Evolutionary conservation across 768 basidiomycete genomes (phyloP).

Genomic region (Mycena epipterygia): DNA sequence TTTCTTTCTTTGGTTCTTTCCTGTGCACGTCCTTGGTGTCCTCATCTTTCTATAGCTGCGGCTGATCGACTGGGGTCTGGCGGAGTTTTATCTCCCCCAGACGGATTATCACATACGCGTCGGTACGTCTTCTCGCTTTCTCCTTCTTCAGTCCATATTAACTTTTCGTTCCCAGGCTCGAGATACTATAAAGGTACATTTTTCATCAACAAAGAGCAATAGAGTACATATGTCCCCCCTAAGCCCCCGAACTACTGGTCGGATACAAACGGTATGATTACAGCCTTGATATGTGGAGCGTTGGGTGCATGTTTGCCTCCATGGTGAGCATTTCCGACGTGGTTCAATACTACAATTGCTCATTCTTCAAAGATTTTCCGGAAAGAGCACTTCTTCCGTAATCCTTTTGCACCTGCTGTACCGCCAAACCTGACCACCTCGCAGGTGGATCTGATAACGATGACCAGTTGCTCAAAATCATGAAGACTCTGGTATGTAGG

Average conservation of each 20-base stretch:
- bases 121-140: constrained; percentile 58
- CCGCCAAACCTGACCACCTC: background rate
- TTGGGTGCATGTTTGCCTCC: constrained; percentile 81
- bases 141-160: too few species aligned
- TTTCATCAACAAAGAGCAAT: background rate
- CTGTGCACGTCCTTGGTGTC: too few species aligned
- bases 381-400: constrained; percentile 80
- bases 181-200: constrained; percentile 42
- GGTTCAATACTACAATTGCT: background rate
- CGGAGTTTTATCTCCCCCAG: constrained; percentile 81
- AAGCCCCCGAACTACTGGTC: constrained; percentile 79
- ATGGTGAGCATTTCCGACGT: constrained; percentile 63
- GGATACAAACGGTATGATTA: constrained; percentile 83
- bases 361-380: constrained; percentile 67
- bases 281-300: constrained; percentile 79
- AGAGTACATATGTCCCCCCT: too few species aligned
- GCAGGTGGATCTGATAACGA: constrained; percentile 73
- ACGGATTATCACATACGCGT: constrained; percentile 82
- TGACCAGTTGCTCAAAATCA: constrained; percentile 79
- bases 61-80: constrained; percentile 83
- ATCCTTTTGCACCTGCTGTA: background rate
- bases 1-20: background rate
- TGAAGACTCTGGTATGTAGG: constrained; percentile 64
- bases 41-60: constrained; percentile 53
- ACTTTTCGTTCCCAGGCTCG: too few species aligned